phyloP scores from a whole-genome alignment of 1,284 basidiomycete genomes.

The Sanghuangporus weigelae region DNA sequence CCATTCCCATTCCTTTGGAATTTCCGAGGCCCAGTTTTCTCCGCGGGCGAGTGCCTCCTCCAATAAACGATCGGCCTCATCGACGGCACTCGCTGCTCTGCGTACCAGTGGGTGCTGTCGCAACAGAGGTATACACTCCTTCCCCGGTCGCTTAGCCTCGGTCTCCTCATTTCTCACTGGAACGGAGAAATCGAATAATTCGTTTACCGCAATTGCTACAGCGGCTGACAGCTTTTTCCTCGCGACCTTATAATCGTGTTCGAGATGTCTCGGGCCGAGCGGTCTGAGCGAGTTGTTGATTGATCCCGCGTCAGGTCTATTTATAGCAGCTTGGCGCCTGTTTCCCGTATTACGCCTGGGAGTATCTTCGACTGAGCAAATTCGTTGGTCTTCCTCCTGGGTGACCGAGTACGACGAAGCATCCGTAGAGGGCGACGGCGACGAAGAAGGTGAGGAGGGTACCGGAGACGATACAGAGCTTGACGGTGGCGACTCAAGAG shows the following conservation, averaged over 20 bases:
- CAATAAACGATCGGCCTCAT: constrained; percentile 10
- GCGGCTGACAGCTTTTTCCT: not conserved
- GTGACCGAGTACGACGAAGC: too few species aligned
- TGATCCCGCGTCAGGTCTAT: too few species aligned
- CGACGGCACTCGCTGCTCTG: not conserved
- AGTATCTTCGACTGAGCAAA: too few species aligned
- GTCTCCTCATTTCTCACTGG: not conserved
- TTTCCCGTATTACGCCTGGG: too few species aligned
- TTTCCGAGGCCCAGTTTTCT: constrained; percentile 13
- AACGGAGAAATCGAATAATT: not conserved
- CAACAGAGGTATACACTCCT: not conserved
- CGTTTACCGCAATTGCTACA: constrained; percentile 1
- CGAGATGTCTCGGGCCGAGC: constrained; percentile 5
- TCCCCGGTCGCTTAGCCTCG: not conserved
- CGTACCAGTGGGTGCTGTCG: not conserved
- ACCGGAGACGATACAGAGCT: too few species aligned
- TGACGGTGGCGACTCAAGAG: not conserved
- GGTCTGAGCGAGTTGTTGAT: not conserved
- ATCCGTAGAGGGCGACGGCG: too few species aligned
- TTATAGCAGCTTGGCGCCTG: too few species aligned
- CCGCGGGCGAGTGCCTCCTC: constrained; percentile 12
- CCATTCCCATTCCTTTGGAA: constrained; percentile 4
- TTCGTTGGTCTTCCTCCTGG: too few species aligned
- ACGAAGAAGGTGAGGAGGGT: too few species aligned
- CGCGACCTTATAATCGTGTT: constrained; percentile 5